Base-by-base conservation (phyloP, 2,329 filamentous ascomycete genomes). In the Ramularia endophylla region DNA sequence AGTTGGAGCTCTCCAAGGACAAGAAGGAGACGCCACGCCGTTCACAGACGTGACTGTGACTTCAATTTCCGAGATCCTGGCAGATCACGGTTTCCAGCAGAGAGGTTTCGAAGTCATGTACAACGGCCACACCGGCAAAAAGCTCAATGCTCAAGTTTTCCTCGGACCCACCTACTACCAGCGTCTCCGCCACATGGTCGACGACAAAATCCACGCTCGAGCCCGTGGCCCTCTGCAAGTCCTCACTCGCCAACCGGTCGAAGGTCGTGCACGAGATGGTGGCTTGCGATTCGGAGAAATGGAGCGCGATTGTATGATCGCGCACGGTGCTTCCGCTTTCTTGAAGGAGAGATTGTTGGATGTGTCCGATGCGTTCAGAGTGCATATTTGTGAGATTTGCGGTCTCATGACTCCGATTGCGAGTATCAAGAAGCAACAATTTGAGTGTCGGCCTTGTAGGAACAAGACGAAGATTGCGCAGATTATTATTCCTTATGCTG, bases 221-320 rank as follows among this genome's bases (percentile, higher is more conserved):
- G 92, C 94, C 11, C 84, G 92, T 63, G 92, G 94, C 27, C 92
- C 92, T 1, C 86, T 95, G 16, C 92, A 98, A 69, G 98, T 98
- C 60, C 79, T 98, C 70, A 98, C 92, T 2, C 78, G 94, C 43
- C 92, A 98, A 67, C 92, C 92, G 13, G 92, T 98, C 11, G 92
- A 98, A 70, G 92, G 92, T 84, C 86, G 94, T 79, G 92, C 92
- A 3, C 77, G 94, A 68, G 94, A 98, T 64, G 92, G 92, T 77
- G 92, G 92, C 73, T 77, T 98, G 32, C 90, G 94, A 63, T 98
- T 98, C 80, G 92, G 92, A 81, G 92, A 98, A 75, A 98, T 98
- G 92, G 94, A 98, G 70, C 90, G 94, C 72, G 94, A 98, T 79
- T 98, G 92, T 66, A 98, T 98, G 92, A 98, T 98, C 72, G 88